Percentiles rank a stretch among this genome's conserved stretches.
phyloP scores from a whole-genome alignment of 1,139 yeast genomes.

The Candida labiduridarum region DNA sequence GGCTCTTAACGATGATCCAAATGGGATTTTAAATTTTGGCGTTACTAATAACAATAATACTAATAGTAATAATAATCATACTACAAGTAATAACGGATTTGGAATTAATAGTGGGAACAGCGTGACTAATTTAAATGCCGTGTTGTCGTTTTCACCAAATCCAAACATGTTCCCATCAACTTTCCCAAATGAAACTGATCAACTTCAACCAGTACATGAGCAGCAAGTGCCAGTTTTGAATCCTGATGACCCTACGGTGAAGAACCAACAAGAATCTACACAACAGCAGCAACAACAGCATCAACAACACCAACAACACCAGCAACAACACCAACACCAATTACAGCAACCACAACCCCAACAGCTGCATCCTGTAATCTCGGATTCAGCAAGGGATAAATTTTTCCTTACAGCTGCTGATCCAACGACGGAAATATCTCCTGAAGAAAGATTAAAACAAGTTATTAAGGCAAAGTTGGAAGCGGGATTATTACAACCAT shows the following conservation, averaged over 20 bases:
- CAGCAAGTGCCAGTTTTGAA: slow-evolving; percentile 5
- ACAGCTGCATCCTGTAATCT: slow-evolving; percentile 49
- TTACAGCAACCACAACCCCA: slow-evolving; percentile 9
- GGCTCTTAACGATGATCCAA: slow-evolving; percentile 41
- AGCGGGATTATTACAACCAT: slow-evolving; percentile 92
- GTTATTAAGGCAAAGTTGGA: slow-evolving; percentile 95
- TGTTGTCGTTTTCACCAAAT: slow-evolving; percentile 34
- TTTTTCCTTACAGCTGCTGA: slow-evolving; percentile 97
- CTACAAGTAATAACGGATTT: slow-evolving; percentile 10
- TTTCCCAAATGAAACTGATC: slow-evolving; percentile 19
- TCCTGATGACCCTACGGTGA: slow-evolving; percentile 9
- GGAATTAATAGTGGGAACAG: slow-evolving; percentile 18
- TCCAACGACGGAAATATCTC: slow-evolving; percentile 92
- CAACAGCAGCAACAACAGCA: slow-evolving; percentile 12
- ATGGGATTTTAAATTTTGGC: slow-evolving; percentile 29
- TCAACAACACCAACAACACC: slow-evolving; percentile 11
- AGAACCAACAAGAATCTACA: slow-evolving; percentile 2
- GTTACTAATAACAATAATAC: slow-evolving; percentile 16
- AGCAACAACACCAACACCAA: slow-evolving; percentile 8
- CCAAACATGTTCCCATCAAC: slow-evolving; percentile 24
- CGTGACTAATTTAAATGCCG: slow-evolving; percentile 24
- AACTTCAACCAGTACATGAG: slow-evolving; percentile 12
- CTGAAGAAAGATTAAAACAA: slow-evolving; percentile 90
- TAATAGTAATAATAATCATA: background rate
- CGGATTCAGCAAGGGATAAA: slow-evolving; percentile 87